phyloP scores from a whole-genome alignment of 2,329 filamentous ascomycete species.

The Mycosphaerella sp. region DNA sequence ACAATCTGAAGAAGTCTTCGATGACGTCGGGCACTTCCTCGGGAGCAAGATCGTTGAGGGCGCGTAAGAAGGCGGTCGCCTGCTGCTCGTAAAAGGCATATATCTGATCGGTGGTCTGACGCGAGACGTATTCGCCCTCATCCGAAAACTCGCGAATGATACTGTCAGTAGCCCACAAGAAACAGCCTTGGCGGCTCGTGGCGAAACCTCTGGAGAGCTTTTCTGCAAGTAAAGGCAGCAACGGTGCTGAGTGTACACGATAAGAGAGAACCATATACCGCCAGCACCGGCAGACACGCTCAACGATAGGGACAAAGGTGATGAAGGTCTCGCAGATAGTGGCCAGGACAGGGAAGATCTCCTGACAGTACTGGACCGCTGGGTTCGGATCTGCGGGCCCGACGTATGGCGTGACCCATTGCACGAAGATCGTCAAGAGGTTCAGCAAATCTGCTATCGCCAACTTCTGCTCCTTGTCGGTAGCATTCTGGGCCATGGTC shows the following conservation, averaged over 20 bases:
- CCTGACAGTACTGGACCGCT: slow-evolving; percentile 91
- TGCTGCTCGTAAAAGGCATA: slow-evolving; percentile 95
- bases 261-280: slow-evolving; percentile 96
- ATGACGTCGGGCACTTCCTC: slow-evolving; percentile 79
- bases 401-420: slow-evolving; percentile 69
- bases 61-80: slow-evolving; percentile 79
- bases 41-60: slow-evolving; percentile 76
- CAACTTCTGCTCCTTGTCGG: slow-evolving; percentile 74
- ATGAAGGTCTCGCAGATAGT: slow-evolving; percentile 85
- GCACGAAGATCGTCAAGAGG: slow-evolving; percentile 83
- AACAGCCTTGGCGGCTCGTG: slow-evolving; percentile 83
- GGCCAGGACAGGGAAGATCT: slow-evolving; percentile 81
- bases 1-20: slow-evolving; percentile 92
- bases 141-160: slow-evolving; percentile 94
- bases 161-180: slow-evolving; percentile 96
- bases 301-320: slow-evolving; percentile 78
- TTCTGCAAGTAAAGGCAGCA: slow-evolving; percentile 79
- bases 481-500: slow-evolving; percentile 76
- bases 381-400: slow-evolving; percentile 70
- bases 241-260: slow-evolving; percentile 76
- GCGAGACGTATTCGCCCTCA: slow-evolving; percentile 76
- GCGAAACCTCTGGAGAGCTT: slow-evolving; percentile 83
- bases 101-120: slow-evolving; percentile 75
- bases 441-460: slow-evolving; percentile 91
- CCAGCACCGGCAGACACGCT: slow-evolving; percentile 92